A percentile compares a stretch with the other conserved stretches of the same genome.
Conservation (phyloP, 225 moss, liverwort and hornwort genomes). For the Bryum argenteum region DNA sequence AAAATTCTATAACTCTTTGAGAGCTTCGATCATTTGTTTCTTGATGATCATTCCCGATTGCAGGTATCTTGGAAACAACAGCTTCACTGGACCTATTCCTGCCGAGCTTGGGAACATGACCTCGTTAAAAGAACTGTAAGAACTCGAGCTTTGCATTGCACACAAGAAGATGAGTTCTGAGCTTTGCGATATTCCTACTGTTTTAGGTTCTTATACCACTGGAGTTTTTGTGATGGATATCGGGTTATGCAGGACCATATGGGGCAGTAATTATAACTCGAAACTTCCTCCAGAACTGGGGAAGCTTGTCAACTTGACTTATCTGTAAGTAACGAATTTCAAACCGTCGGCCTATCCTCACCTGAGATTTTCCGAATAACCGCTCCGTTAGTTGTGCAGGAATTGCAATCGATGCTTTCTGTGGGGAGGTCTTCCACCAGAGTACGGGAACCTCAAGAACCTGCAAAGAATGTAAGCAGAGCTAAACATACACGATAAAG, state of each 20-base stretch:
- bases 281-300: slow-evolving; percentile 47
- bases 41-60: too few relatives aligned
- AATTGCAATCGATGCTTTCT: slow-evolving; percentile 49
- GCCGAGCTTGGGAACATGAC: slow-evolving; percentile 37
- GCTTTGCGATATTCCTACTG: too few relatives aligned
- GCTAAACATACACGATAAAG: neutral
- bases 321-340: slow-evolving; percentile 27
- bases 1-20: neutral
- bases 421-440: slow-evolving; percentile 54
- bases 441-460: slow-evolving; percentile 47
- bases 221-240: neutral
- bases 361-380: too few relatives aligned
- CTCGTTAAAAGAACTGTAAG: slow-evolving; percentile 53
- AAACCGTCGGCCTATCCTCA: too few relatives aligned
- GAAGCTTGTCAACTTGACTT: slow-evolving; percentile 49
- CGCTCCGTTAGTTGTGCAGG: slow-evolving; percentile 14
- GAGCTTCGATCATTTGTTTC: too few relatives aligned
- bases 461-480: slow-evolving; percentile 37
- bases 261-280: slow-evolving; percentile 35
- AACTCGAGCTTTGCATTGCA: too few relatives aligned
- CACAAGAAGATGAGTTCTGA: too few relatives aligned
- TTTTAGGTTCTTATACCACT: too few relatives aligned
- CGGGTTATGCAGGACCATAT: slow-evolving; percentile 38
- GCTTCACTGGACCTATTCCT: slow-evolving; percentile 42
- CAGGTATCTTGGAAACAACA: slow-evolving; percentile 52